These are phyloP conservation scores for Setaria italica DNA, from an alignment of 202 grass and related monocot genomes.

Conservation along the genomic window DNA sequence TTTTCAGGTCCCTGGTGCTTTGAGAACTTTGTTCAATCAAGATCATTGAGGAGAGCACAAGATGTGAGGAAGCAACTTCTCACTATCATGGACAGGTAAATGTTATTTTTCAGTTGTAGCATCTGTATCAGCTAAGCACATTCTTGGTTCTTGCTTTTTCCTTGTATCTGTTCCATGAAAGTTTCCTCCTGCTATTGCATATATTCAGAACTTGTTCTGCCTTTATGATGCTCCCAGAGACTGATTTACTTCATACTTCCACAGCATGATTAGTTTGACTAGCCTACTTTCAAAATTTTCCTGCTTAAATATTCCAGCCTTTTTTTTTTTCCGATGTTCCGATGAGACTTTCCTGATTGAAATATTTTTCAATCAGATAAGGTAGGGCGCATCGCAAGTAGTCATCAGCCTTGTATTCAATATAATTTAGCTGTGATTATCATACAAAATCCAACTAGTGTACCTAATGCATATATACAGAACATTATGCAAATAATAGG, in stretches of 20 bases:
- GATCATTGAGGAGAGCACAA: constrained; percentile 68
- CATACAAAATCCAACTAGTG: constrained; percentile 6
- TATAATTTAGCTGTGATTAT: not conserved
- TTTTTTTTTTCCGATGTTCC: constrained; percentile 14
- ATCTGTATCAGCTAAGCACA: constrained; percentile 15
- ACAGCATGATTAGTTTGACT: not conserved
- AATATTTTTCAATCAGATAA: constrained; percentile 6
- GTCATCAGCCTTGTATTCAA: not conserved
- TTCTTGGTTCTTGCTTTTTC: not conserved
- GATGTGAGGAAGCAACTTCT: constrained; percentile 82
- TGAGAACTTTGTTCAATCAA: constrained; percentile 78
- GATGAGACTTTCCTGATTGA: constrained; percentile 14
- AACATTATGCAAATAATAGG: not conserved
- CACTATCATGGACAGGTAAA: constrained; percentile 75
- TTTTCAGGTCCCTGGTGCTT: constrained; percentile 82
- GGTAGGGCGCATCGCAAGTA: not conserved
- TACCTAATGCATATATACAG: not conserved
- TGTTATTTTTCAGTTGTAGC: constrained; percentile 28
- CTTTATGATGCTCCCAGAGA: constrained; percentile 5
- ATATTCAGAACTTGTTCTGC: constrained; percentile 4
- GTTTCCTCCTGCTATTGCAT: not conserved
- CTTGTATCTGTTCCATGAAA: not conserved
- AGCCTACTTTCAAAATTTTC: not conserved
- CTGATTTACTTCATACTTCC: not conserved
- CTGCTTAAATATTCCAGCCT: not conserved